phyloP scores from a whole-genome alignment of 768 basidiomycete species.

The Lactarius sp. region DNA sequence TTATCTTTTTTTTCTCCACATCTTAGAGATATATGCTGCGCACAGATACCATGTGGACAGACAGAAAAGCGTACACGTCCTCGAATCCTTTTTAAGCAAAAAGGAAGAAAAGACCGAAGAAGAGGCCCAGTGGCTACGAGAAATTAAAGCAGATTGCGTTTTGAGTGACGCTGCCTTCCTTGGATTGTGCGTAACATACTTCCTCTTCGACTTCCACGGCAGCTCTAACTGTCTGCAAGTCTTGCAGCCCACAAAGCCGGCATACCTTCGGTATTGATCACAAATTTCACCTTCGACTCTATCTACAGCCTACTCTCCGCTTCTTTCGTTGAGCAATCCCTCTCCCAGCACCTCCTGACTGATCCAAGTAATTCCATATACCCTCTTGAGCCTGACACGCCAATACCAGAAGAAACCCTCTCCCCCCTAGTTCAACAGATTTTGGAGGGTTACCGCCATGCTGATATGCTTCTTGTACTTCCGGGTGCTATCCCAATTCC shows the following conservation, averaged over 20 bases:
- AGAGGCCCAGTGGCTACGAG: conserved; percentile 55
- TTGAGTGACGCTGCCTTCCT: conserved; percentile 76
- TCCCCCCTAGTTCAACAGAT: conserved; percentile 62
- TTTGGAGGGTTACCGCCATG: conserved; percentile 59
- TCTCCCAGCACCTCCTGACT: conserved; percentile 13
- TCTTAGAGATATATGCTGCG: conserved; percentile 11
- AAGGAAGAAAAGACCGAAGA: conserved; percentile 51
- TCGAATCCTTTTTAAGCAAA: conserved; percentile 51
- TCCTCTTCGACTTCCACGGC: background rate
- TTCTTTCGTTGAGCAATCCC: conserved; percentile 34
- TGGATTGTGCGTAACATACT: conserved; percentile 51
- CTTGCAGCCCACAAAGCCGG: conserved; percentile 59
- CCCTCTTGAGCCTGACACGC: conserved; percentile 39
- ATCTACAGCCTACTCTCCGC: conserved; percentile 75
- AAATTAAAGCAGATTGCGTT: conserved; percentile 51
- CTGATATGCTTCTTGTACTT: conserved; percentile 62
- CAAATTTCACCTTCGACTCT: conserved; percentile 83
- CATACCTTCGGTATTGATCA: conserved; percentile 68
- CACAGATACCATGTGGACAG: conserved; percentile 69
- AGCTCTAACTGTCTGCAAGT: conserved; percentile 33
- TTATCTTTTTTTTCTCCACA: background rate
- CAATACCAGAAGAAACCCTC: conserved; percentile 46
- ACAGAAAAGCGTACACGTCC: conserved; percentile 57
- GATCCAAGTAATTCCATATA: background rate
- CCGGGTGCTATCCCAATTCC: conserved; percentile 77